phyloP scores from a whole-genome alignment of 768 basidiomycete genomes.

The Boletus coccyginus region DNA sequence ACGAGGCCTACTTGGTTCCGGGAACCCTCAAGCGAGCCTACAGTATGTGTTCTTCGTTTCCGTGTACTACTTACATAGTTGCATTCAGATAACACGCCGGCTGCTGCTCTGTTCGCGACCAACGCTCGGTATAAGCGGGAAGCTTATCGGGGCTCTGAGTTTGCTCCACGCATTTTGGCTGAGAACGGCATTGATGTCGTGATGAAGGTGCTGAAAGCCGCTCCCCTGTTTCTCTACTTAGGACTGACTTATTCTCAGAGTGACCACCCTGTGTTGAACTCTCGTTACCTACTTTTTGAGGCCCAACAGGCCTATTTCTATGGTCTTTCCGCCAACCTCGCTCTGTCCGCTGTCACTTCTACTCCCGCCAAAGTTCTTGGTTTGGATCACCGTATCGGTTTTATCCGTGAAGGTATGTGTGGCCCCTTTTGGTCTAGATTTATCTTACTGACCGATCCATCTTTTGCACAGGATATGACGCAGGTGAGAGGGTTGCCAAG shows the following conservation, averaged over 20 bases:
- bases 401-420: constrained; percentile 44
- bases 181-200: constrained; percentile 56
- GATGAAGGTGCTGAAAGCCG: constrained; percentile 50
- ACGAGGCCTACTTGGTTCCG: constrained; percentile 89
- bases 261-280: constrained; percentile 55
- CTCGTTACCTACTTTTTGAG: constrained; percentile 54
- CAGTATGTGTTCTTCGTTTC: constrained; percentile 17
- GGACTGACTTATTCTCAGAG: constrained; percentile 33
- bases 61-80: not conserved
- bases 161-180: constrained; percentile 57
- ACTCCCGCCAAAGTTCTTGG: constrained; percentile 72
- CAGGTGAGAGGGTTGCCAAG: constrained; percentile 39
- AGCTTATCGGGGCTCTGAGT: constrained; percentile 63
- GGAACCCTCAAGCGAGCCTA: constrained; percentile 74
- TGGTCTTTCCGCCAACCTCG: constrained; percentile 62
- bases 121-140: constrained; percentile 66
- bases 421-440: not conserved
- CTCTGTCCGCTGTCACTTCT: constrained; percentile 67
- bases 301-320: constrained; percentile 69
- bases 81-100: constrained; percentile 52
- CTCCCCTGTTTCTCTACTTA: constrained; percentile 8
- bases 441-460: not conserved
- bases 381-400: constrained; percentile 73
- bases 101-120: constrained; percentile 78
- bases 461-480: constrained; percentile 56